Evolutionary conservation across 2,329 filamentous ascomycete genomes (phyloP), one percentile per base, ranked within the genome.

Genomic region (Pseudocercospora fijiensis): DNA sequence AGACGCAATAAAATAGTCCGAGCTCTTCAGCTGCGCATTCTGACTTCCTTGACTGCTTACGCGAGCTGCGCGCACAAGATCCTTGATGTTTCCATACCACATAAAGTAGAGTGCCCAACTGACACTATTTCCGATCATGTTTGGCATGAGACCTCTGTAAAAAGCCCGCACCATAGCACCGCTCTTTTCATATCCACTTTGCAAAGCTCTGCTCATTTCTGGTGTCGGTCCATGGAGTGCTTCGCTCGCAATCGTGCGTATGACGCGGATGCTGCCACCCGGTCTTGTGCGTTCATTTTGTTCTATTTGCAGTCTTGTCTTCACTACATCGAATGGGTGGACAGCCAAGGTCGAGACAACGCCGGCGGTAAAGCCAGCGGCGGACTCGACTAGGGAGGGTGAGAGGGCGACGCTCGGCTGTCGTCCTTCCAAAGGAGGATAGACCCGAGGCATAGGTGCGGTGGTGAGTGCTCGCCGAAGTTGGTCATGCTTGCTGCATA

Each of bases 31-130:
- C 53, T 56, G 27, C n/a, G 53, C 53, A 33, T 78, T 73, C 41
- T 65, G 63, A 30, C 74, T 66, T 6, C 77, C 75, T 61, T 78
- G 77, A 55, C 78, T 74, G 9, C 65, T 71, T 20, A 58, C 63
- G 45, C 70, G 60, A 27, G 69, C 65, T 4, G 67, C 60, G 55
- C 80, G 77, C 60, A 88, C 77, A n/a, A 79, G 64, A 60, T 84
- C 81, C 73, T 88, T 88, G 68, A 86, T 77, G 60, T 85, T 84
- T 47, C 83, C 79, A 69, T 89, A 90, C 77, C 85, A 87, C 57
- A 96, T 86, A 80, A 99, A 99, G 79, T 98, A 99, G 43, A 94
- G 83, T 0, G 88, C 91, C 94, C 95, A 98, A 75, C 90, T 91
- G 10, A 90, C 85, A 52, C 91, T 92, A 75, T 97, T 98, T 24